A percentile compares a stretch with the other conserved stretches of the same genome.
Conservation (phyloP, 2,329 filamentous ascomycete species). For the Neopestalotiopsis clavispora region DNA sequence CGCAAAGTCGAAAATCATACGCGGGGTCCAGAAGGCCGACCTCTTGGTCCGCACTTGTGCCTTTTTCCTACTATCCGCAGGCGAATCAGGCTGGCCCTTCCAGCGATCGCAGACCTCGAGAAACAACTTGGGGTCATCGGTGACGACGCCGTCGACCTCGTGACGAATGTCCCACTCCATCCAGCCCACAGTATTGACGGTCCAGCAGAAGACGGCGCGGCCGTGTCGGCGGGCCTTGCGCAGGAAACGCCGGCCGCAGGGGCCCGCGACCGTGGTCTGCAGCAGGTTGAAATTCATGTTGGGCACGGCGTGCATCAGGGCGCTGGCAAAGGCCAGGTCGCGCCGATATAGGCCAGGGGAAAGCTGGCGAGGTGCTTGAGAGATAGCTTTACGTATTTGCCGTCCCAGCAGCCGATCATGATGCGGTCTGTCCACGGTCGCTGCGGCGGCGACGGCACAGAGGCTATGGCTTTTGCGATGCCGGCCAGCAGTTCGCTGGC, state of each 20-base stretch:
- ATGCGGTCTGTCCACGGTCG: conserved; percentile 75
- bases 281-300: conserved; percentile 81
- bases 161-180: conserved; percentile 82
- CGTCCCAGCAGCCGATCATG: conserved; percentile 83
- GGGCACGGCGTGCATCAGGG: conserved; percentile 69
- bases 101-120: conserved; percentile 58
- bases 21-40: neutral
- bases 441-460: conserved; percentile 48
- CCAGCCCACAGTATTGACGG: conserved; percentile 76
- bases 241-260: conserved; percentile 70
- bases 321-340: conserved; percentile 70
- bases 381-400: conserved; percentile 70
- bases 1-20: neutral
- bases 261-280: conserved; percentile 70
- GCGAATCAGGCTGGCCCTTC: neutral
- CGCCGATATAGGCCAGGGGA: conserved; percentile 70
- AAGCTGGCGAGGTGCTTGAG: conserved; percentile 66
- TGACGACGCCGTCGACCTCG: conserved; percentile 80
- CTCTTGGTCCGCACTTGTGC: neutral
- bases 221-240: conserved; percentile 58
- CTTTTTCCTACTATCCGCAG: neutral
- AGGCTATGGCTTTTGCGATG: conserved; percentile 66
- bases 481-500: conserved; percentile 71
- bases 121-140: conserved; percentile 78
- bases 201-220: conserved; percentile 79